These are phyloP conservation scores for Zelonia costaricensis DNA, from an alignment of 208 protist genomes.

Conservation along the genomic window DNA sequence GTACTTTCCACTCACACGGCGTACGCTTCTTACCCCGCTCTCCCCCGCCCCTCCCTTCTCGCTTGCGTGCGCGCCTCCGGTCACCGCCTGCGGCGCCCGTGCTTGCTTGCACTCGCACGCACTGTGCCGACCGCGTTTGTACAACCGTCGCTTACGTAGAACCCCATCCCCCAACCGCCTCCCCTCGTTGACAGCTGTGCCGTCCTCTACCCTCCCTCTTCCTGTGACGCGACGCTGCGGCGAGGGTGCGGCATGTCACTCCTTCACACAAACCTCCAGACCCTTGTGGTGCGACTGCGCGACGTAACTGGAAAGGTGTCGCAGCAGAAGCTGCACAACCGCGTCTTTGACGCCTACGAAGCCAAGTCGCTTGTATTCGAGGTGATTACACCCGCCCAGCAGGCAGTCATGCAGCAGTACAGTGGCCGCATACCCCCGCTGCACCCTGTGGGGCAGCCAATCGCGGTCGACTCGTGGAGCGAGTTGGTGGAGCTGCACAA, in stretches of 20 bases:
- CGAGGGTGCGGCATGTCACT: conserved; percentile 59
- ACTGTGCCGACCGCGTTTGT: background rate
- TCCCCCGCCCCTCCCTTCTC: too few relatives aligned
- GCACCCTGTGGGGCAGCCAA: conserved; percentile 80
- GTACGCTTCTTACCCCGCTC: too few relatives aligned
- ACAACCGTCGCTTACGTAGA: background rate
- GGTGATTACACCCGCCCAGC: conserved; percentile 75
- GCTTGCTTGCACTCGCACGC: background rate
- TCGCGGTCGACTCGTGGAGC: conserved; percentile 76
- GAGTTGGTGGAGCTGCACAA: conserved; percentile 73
- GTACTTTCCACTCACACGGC: background rate
- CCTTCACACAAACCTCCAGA: conserved; percentile 85
- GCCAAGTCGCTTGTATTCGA: conserved; percentile 90
- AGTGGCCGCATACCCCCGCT: conserved; percentile 58
- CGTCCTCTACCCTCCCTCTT: background rate
- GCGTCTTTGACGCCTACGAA: conserved; percentile 91
- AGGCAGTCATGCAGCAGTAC: conserved; percentile 71
- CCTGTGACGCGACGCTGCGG: too few relatives aligned
- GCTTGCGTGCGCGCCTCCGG: too few relatives aligned
- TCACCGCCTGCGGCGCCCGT: too few relatives aligned
- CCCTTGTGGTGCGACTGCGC: conserved; percentile 74
- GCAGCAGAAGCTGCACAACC: conserved; percentile 89
- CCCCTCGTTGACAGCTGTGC: background rate
- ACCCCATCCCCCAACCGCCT: background rate
- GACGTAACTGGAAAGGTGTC: conserved; percentile 88